Base-by-base conservation (phyloP, 495 filamentous ascomycete genomes). In the Lindgomyces ingoldianus region DNA sequence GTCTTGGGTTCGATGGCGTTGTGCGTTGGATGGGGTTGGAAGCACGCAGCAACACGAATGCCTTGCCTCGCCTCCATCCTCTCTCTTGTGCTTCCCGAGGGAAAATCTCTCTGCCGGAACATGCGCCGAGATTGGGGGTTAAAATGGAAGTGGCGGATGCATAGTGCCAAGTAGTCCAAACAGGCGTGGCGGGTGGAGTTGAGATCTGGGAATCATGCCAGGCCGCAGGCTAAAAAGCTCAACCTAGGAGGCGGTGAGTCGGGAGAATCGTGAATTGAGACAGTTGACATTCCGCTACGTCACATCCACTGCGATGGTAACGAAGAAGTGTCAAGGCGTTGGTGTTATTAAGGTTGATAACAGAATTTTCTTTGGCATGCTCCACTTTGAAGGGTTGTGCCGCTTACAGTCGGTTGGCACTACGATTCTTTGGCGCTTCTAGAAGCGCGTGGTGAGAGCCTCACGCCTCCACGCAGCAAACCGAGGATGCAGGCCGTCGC, bases 211-310 rank as follows among this genome's bases (percentile, higher is more conserved):
- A 51, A 39, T 14, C 33, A 39, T 39, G 33, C 33, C 26, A 33
- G 51, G 51, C 27, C 45, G 51, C 49, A 51, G 51, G 62, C 53
- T 58, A 57, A 55, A 58, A 39, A 27, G 19, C 22, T 64, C 42
- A 57, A 57, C 47, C 29, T 45, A 54, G 46, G 46, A 64, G 62
- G 62, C 62, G 62, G 62, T 65, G 55, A 59, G 49, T 47, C 62
- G 62, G 62, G 55, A 44, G 36, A 65, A 60, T 54, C 56, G n/a
- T 21, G 18, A 4, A 18, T 6, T 19, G 25, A n/a, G 19, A 42
- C 6, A 54, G 6, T 12, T 30, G 9, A 22, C 48, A n/a, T 18
- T 14, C 29, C 4, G 19, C 25, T 52, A 29, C 57, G 27, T 51
- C 47, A 60, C 52, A 46, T 47, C 56, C 57, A 47, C 57, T 24